phyloP scores from a whole-genome alignment of 1,284 basidiomycete species.

The Tilletia caries region DNA sequence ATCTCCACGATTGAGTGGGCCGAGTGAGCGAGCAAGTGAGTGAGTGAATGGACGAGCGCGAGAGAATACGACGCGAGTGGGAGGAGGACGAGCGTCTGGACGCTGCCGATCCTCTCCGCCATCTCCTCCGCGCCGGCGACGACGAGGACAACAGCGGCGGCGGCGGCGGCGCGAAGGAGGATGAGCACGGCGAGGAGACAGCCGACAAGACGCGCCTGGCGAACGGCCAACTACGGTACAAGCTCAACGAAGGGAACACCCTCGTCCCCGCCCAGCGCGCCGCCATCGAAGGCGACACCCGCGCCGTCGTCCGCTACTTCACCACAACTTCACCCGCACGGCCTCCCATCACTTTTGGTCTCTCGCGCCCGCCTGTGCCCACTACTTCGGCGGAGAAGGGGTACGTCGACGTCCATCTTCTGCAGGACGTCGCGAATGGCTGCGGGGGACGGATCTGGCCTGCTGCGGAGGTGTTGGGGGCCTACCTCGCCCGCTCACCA shows the following conservation, averaged over 20 bases:
- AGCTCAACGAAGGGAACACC: constrained; percentile 17
- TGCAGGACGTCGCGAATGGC: constrained; percentile 74
- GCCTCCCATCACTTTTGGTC: not conserved
- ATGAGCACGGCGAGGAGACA: not conserved
- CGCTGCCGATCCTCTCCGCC: constrained; percentile 64
- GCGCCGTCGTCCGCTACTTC: constrained; percentile 35
- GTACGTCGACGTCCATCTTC: constrained; percentile 56
- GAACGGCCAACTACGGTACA: not conserved
- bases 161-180: no score
- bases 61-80: constrained; percentile 16
- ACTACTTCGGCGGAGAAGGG: not conserved
- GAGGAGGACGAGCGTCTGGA: constrained; percentile 60
- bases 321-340: not conserved
- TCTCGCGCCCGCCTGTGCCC: not conserved
- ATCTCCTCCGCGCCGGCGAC: constrained; percentile 58
- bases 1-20: no score
- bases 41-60: constrained; percentile 1
- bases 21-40: no score
- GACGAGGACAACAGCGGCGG: constrained; percentile 5
- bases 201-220: not conserved
- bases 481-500: constrained; percentile 28
- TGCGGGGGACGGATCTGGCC: constrained; percentile 92
- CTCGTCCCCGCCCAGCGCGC: constrained; percentile 63
- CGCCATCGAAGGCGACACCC: constrained; percentile 55
- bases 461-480: constrained; percentile 71